A percentile compares a stretch with the other conserved stretches of the same genome.
Evolutionary conservation across 352 stramenopile genomes (phyloP).

Genomic region (Phytophthora litchii): DNA sequence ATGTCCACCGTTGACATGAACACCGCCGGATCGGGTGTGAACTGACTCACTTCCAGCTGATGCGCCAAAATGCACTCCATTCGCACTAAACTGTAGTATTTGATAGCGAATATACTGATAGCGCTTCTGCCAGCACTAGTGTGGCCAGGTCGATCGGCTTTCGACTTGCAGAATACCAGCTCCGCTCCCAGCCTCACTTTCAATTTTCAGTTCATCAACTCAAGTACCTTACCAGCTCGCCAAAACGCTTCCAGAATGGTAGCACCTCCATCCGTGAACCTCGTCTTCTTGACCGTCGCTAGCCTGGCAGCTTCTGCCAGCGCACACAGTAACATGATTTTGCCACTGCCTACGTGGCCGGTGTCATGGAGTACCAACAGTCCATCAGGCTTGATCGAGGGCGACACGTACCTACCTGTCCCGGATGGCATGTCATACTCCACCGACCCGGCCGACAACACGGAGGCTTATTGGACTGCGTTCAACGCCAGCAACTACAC

Average conservation of each 20-base stretch:
- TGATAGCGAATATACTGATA: not conserved
- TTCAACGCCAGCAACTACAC: conserved; percentile 41
- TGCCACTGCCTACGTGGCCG: conserved; percentile 38
- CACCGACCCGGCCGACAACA: conserved; percentile 36
- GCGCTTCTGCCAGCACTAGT: too few species aligned
- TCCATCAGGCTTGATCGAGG: conserved; percentile 42
- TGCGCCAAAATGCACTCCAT: conserved; percentile 29
- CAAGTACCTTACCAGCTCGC: conserved; percentile 10
- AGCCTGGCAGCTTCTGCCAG: conserved; percentile 5
- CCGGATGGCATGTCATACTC: conserved; percentile 40
- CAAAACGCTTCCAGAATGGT: conserved; percentile 14
- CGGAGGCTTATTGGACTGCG: conserved; percentile 27
- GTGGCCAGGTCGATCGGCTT: too few species aligned
- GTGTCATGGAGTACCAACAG: conserved; percentile 41
- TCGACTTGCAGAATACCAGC: not conserved
- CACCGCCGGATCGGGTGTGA: conserved; percentile 18
- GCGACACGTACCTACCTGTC: conserved; percentile 38
- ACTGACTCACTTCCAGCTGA: conserved; percentile 24
- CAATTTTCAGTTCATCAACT: conserved; percentile 15
- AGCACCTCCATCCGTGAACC: conserved; percentile 10
- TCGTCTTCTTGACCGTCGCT: conserved; percentile 11
- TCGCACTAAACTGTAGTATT: conserved; percentile 2
- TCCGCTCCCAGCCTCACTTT: conserved; percentile 23
- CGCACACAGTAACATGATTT: conserved; percentile 40
- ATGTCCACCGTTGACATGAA: conserved; percentile 4